Percentiles rank a stretch among this genome's conserved stretches.
phyloP scores from a whole-genome alignment of 2,329 filamentous ascomycete genomes.

The Paramyrothecium sp. region DNA sequence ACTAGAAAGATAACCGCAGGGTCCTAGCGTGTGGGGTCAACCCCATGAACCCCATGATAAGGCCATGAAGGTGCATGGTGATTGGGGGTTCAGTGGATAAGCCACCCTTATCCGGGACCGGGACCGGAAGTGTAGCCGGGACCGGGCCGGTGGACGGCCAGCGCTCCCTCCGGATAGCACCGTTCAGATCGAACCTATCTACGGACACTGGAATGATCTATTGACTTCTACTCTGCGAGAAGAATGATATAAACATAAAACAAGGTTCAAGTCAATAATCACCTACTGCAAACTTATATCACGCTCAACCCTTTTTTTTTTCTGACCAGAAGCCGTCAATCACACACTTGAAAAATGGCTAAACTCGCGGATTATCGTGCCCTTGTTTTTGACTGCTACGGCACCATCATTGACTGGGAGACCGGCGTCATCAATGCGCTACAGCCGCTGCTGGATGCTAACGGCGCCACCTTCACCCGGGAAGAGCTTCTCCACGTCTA shows the following conservation, averaged over 20 bases:
- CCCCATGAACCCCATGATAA: background rate
- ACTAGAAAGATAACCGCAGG: background rate
- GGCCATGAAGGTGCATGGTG: background rate
- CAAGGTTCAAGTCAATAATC: too few relatives aligned
- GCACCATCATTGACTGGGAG: conserved; percentile 80
- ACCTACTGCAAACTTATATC: too few relatives aligned
- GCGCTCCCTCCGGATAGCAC: too few relatives aligned
- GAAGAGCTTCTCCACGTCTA: conserved; percentile 38
- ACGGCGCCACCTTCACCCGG: conserved; percentile 25
- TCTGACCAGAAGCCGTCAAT: too few relatives aligned
- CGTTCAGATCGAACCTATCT: too few relatives aligned
- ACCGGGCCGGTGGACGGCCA: background rate
- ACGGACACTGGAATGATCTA: too few relatives aligned
- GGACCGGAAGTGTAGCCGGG: background rate
- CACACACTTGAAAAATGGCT: conserved; percentile 2
- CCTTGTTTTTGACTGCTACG: conserved; percentile 77
- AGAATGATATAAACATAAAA: too few relatives aligned
- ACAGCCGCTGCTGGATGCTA: conserved; percentile 41
- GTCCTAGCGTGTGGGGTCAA: background rate
- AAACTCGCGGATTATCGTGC: conserved; percentile 25
- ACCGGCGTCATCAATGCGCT: conserved; percentile 58
- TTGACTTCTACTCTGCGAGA: too few relatives aligned
- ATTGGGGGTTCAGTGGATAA: background rate
- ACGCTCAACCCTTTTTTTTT: too few relatives aligned
- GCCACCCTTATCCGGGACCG: background rate